phyloP scores from a whole-genome alignment of 2,329 filamentous ascomycete species.

The Geoglossum cookeanum region DNA sequence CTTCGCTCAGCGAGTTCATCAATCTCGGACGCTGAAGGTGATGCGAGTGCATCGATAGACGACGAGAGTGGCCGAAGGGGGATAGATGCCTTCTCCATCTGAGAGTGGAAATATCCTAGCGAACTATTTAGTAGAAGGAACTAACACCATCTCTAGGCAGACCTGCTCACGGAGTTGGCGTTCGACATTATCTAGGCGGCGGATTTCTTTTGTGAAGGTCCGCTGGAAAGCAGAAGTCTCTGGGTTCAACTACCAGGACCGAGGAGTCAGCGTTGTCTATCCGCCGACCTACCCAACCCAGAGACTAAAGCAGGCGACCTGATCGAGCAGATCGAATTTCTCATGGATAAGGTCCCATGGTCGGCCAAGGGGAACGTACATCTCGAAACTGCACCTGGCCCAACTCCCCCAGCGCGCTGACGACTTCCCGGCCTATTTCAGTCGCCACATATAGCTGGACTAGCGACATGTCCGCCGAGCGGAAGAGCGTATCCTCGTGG shows the following conservation, averaged over 20 bases:
- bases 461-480: constrained; percentile 99
- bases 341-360: background rate
- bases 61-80: constrained; percentile 78
- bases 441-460: constrained; percentile 99
- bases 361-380: constrained; percentile 35
- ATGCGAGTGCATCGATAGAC: constrained; percentile 68
- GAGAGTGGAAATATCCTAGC: constrained; percentile 77
- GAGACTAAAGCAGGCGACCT: too few species aligned
- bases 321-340: background rate
- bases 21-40: constrained; percentile 84
- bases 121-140: background rate
- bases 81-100: constrained; percentile 89
- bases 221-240: constrained; percentile 88
- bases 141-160: background rate
- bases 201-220: constrained; percentile 94
- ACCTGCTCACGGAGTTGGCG: constrained; percentile 67
- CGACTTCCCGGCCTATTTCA: constrained; percentile 94
- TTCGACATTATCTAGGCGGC: constrained; percentile 93
- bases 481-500: constrained; percentile 81
- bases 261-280: background rate
- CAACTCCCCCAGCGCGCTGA: constrained; percentile 88
- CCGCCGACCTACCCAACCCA: background rate
- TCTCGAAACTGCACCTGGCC: constrained; percentile 94
- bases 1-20: constrained; percentile 87
- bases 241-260: constrained; percentile 54